Evolutionary conservation across 331 rosid species (phyloP).

Genomic region (Rhamnella rubrinervis): DNA sequence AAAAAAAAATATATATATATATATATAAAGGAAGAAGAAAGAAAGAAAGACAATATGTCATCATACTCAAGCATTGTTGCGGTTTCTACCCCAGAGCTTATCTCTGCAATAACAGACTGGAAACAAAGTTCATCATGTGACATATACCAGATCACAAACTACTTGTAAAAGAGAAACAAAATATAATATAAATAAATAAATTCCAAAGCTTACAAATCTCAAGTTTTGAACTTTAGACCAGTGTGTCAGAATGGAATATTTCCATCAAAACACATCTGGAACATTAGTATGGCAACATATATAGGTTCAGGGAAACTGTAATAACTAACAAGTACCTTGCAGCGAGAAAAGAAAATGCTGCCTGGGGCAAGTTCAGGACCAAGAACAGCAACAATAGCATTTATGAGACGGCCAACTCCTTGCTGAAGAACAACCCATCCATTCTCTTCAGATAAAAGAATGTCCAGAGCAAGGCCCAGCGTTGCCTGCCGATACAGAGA

Average conservation of each 20-base stretch:
- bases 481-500: slow-evolving; percentile 56
- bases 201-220: neutral
- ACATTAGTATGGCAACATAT: neutral
- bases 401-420: slow-evolving; percentile 93
- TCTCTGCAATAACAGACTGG: slow-evolving; percentile 91
- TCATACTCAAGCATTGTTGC: slow-evolving; percentile 92
- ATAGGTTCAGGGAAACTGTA: slow-evolving; percentile 2
- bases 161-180: slow-evolving; percentile 1
- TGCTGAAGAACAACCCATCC: slow-evolving; percentile 91
- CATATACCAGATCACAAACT: neutral
- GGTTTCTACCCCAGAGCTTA: slow-evolving; percentile 89
- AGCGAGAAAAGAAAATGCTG: slow-evolving; percentile 95
- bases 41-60: neutral
- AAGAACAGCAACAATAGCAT: slow-evolving; percentile 90
- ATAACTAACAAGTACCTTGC: slow-evolving; percentile 56
- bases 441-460: slow-evolving; percentile 89
- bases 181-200: too few relatives aligned
- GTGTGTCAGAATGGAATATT: slow-evolving; percentile 17
- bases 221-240: neutral
- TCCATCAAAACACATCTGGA: neutral
- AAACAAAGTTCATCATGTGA: slow-evolving; percentile 26
- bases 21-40: neutral
- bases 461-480: slow-evolving; percentile 93
- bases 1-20: neutral
- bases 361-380: slow-evolving; percentile 99